Evolutionary conservation across 306 rosid genomes (phyloP).

Genomic region (Casuarina glauca): DNA sequence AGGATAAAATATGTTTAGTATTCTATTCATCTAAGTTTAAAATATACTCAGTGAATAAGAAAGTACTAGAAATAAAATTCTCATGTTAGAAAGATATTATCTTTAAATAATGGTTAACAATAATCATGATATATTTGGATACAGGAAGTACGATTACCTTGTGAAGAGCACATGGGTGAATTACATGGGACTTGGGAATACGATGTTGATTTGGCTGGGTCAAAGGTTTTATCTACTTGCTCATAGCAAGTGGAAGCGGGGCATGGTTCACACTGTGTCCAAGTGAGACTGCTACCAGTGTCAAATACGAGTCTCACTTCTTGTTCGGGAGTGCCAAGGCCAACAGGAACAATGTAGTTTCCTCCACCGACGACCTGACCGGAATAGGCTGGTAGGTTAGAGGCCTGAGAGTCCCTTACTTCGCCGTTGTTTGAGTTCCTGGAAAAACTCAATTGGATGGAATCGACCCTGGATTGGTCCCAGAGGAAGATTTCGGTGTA

Average conservation of each 20-base stretch:
- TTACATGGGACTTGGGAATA: slow-evolving; percentile 56
- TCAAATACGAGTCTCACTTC: slow-evolving; percentile 59
- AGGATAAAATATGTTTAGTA: no score
- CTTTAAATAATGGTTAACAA: no score
- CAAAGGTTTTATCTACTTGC: slow-evolving; percentile 49
- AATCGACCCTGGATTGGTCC: no score
- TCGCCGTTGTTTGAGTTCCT: neutral
- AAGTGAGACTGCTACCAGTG: slow-evolving; percentile 32
- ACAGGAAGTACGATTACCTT: slow-evolving; percentile 32
- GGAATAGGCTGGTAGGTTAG: slow-evolving; percentile 46
- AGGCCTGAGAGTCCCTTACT: neutral
- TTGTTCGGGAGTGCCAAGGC: slow-evolving; percentile 58
- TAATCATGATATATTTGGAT: no score
- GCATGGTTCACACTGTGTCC: neutral
- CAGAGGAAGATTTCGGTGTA: neutral
- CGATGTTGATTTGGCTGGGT: slow-evolving; percentile 44
- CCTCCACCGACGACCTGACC: slow-evolving; percentile 53
- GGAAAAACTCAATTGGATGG: neutral
- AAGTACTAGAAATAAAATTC: no score
- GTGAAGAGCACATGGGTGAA: slow-evolving; percentile 45
- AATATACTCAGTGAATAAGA: no score
- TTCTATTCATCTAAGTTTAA: no score
- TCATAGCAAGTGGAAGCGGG: slow-evolving; percentile 76
- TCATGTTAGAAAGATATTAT: no score
- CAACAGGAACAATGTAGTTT: slow-evolving; percentile 63